Percentiles rank a stretch among this genome's conserved stretches.
Conservation (phyloP, 176 grass and related monocot genomes). For the Aegilops sharonensis region DNA sequence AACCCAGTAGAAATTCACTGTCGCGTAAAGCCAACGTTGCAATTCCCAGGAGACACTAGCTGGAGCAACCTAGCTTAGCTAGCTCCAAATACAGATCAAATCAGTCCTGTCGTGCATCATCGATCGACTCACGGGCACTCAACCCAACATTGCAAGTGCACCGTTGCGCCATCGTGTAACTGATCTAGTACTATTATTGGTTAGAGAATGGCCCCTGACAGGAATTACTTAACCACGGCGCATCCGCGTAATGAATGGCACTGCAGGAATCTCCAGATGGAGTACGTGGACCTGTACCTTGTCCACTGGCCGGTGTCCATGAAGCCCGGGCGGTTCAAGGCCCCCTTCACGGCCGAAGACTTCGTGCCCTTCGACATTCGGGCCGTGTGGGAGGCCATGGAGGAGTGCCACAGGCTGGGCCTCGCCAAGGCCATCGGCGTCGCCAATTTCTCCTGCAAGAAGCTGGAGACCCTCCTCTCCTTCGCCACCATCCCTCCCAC, state of each 20-base stretch:
- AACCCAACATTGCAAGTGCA: neutral
- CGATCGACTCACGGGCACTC: neutral
- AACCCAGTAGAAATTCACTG: neutral
- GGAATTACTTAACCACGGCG: neutral
- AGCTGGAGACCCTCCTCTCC: constrained; percentile 43
- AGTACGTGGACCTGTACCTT: constrained; percentile 61
- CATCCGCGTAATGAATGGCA: neutral
- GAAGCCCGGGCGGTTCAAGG: constrained; percentile 43
- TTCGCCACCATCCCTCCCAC: constrained; percentile 47
- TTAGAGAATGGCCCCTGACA: neutral
- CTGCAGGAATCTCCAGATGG: constrained; percentile 18
- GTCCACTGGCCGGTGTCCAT: constrained; percentile 50
- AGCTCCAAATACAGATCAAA: neutral
- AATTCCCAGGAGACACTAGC: neutral
- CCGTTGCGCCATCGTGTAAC: neutral
- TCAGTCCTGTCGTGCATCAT: neutral
- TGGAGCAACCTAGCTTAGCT: neutral
- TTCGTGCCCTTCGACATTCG: constrained; percentile 45
- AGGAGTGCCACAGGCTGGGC: constrained; percentile 57
- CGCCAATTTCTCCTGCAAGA: constrained; percentile 63
- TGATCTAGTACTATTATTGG: neutral
- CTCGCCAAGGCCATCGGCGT: constrained; percentile 56
- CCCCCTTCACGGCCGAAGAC: constrained; percentile 41
- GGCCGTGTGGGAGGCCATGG: constrained; percentile 63
- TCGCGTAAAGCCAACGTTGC: neutral